Evolutionary conservation across 208 protist genomes (phyloP), one percentile per base, ranked within the genome.

Genomic region (Trypanosoma caninum): DNA sequence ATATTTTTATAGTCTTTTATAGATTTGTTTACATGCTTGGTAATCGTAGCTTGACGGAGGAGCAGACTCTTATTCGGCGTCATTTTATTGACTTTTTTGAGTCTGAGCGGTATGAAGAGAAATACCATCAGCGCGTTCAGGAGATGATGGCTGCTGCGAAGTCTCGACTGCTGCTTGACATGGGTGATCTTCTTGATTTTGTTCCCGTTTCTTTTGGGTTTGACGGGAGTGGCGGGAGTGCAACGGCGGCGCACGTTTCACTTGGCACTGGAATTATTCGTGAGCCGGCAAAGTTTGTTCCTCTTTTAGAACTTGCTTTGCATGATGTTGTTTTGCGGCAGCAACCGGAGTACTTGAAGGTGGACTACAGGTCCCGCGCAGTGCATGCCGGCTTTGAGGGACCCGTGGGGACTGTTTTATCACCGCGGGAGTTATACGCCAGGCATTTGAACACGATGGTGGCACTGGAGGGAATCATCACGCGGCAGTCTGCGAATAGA

Each of bases 381-480:
- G 78, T 91, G 27, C 80, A 95, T 67, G 80, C 98, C 22, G 97
- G 97, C 4, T 91, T 99, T 47, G 84, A 95, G 20, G 98, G 98
- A 13, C 83, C 84, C 8, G 97, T 99, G 62, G 97, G 97, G 35
- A 56, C 63, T 14, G 74, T 97, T 48, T 80, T 99, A 8, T 98
- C 94, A 0, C 98, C 98, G 11, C 90, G 98, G 40, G 80, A 91
- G 38, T 76, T 99, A 8, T 84, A 82, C 46, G 82, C 97, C 1
- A 47, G 70, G 3, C 91, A 97, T 45, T 59, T 99, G n/a, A 97
- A 97, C 64, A 87, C 85, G 16, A 72, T 99, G 59, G 95, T 99
- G 1, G 90, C 86, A 30, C 68, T 99, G 18, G 95, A 99, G 55
- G 98, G 98, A 46, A 99, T 99, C 58, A 82, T 99, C 2, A 99